Conservation (phyloP, 2,329 filamentous ascomycete species). For the Trichoderma endophyticum region DNA sequence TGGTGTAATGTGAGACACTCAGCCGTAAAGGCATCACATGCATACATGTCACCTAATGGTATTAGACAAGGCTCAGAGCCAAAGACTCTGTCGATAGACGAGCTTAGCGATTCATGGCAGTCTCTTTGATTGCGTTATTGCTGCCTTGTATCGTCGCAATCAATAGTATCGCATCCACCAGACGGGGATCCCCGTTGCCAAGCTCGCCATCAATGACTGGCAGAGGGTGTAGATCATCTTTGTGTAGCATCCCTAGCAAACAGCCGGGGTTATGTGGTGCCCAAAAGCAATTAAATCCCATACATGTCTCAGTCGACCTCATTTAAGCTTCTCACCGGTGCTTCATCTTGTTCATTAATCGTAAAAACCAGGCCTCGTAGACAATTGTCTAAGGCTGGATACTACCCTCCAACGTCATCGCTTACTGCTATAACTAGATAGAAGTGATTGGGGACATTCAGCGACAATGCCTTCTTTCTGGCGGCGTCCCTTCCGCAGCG, state of each 20-base stretch:
- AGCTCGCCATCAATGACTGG: neutral
- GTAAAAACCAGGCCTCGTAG: neutral
- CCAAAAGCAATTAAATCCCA: neutral
- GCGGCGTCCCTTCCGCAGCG: conserved; percentile 22
- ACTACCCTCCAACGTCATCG: neutral
- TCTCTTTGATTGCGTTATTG: conserved; percentile 14
- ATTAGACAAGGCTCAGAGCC: neutral
- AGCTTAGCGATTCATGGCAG: neutral
- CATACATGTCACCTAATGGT: neutral
- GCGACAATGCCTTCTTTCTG: conserved; percentile 21
- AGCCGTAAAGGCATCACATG: neutral
- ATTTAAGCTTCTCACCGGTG: neutral
- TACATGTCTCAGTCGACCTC: neutral
- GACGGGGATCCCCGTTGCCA: neutral
- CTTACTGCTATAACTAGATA: neutral
- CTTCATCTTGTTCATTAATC: neutral
- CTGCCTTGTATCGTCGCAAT: conserved; percentile 16
- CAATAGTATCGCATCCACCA: neutral
- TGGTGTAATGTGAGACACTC: neutral
- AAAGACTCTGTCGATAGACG: neutral
- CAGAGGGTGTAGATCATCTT: neutral
- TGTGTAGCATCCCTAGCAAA: neutral
- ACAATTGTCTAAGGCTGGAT: neutral
- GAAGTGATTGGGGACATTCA: neutral
- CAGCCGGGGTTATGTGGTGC: neutral